phyloP scores from a whole-genome alignment of 306 rosid species.

The Vicia sativa region DNA sequence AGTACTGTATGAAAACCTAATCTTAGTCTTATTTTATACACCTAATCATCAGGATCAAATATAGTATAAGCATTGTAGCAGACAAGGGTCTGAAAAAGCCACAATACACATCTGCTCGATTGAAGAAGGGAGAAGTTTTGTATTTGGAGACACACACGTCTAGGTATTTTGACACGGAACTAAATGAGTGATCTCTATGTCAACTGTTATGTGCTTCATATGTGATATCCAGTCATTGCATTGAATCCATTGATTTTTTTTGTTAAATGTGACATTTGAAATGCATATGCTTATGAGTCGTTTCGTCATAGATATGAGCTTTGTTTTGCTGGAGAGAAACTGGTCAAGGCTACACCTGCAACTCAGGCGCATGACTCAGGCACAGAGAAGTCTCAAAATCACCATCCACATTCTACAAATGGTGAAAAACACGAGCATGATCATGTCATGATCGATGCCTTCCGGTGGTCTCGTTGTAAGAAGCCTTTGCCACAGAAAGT shows the following conservation, averaged over 20 bases:
- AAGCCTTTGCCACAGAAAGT: slow-evolving; percentile 85
- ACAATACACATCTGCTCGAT: slow-evolving; percentile 82
- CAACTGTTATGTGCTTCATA: no score
- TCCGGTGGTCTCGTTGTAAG: slow-evolving; percentile 94
- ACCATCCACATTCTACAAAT: slow-evolving; percentile 57
- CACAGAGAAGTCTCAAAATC: slow-evolving; percentile 70
- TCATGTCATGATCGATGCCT: slow-evolving; percentile 59
- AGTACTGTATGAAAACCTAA: slow-evolving; percentile 19
- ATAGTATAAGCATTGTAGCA: slow-evolving; percentile 83
- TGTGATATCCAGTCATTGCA: no score
- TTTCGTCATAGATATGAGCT: slow-evolving; percentile 77
- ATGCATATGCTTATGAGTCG: no score
- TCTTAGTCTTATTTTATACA: slow-evolving; percentile 4
- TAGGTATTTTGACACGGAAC: slow-evolving; percentile 52
- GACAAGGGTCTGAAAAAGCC: slow-evolving; percentile 92
- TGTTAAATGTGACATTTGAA: no score
- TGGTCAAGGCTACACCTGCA: slow-evolving; percentile 57
- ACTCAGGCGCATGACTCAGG: slow-evolving; percentile 61
- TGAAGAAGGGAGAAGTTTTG: slow-evolving; percentile 96
- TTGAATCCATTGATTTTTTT: no score
- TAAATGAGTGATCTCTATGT: no score
- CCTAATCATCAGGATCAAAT: slow-evolving; percentile 71
- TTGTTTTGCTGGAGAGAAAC: slow-evolving; percentile 82
- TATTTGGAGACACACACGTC: slow-evolving; percentile 81
- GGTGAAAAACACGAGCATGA: slow-evolving; percentile 71